Evolutionary conservation across 441 rosid species (phyloP).

Genomic region (Erodium texanum): DNA sequence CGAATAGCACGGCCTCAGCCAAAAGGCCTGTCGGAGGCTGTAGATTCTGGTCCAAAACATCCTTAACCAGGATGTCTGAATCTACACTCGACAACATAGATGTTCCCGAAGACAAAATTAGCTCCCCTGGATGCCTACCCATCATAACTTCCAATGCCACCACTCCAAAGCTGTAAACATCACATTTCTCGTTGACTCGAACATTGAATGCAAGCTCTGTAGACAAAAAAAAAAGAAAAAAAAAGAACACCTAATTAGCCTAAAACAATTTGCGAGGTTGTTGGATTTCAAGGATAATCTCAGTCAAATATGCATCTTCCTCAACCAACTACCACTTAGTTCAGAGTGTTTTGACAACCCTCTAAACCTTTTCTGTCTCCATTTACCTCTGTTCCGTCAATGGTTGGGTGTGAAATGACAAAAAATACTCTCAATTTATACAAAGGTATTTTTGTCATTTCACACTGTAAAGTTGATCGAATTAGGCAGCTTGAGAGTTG

Average conservation of each 20-base stretch:
- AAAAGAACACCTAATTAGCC: background rate
- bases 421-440: no score
- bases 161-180: conserved; percentile 53
- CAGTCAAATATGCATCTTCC: no score
- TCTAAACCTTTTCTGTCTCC: no score
- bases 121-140: conserved; percentile 62
- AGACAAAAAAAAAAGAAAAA: background rate
- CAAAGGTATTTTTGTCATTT: no score
- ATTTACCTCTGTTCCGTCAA: no score
- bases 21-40: conserved; percentile 30
- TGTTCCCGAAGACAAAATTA: conserved; percentile 19
- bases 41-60: conserved; percentile 38
- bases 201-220: conserved; percentile 50
- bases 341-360: no score
- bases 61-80: conserved; percentile 25
- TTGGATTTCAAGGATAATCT: no score
- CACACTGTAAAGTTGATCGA: no score
- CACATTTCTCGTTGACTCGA: conserved; percentile 46
- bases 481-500: no score
- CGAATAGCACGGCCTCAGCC: conserved; percentile 36
- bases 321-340: no score
- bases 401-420: no score
- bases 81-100: conserved; percentile 6
- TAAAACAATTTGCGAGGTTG: background rate
- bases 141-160: conserved; percentile 49